Evolutionary conservation across 148 eudicot species (phyloP), one percentile per base, ranked within the genome.

Genomic region (Vaccinium macrocarpon): DNA sequence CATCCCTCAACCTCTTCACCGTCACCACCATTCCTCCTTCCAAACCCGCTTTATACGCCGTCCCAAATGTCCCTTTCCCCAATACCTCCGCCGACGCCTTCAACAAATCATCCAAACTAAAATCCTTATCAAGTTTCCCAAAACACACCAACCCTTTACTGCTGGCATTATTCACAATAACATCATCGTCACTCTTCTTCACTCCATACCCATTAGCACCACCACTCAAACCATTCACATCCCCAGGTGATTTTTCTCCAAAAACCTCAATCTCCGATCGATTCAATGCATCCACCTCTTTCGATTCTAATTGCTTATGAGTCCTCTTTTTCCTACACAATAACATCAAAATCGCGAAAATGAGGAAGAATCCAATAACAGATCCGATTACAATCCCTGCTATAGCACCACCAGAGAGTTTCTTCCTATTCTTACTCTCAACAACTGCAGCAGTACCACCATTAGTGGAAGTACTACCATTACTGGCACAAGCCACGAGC

Each of bases 61-160:
- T 96, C 46, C 99, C 99, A 66, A 93, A 94, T 25, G 92, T 93
- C 32, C 99, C 99, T 83, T 94, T 96, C n/a, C 99, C 99, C 83
- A 96, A 85, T 15, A 96, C 99, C 90, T 96, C 99, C 2, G 99
- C 99, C 1, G 99, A 96, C 0, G 99, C 99, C 81, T 86, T 92
- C 90, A 96, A 78, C 66, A 96, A 56, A 87, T 94, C 99, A 21
- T 96, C 99, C 91, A 96, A 84, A 88, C 91, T 94, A 57, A 90
- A 94, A 0, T 55, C 87, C 89, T 82, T 89, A 42, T 88, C 91
- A 16, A 78, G 62, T 1, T 84, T 89, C 50, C 93, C 95, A 25
- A 94, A 83, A 32, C 92, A 92, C 79, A 92, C 92, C 85, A 95
- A 85, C 42, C 88, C 88, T 86, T 93, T 94, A 16, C 83, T 88